Conservation (phyloP, 805 yeast genomes). For the Wickerhamiella azymoides region DNA sequence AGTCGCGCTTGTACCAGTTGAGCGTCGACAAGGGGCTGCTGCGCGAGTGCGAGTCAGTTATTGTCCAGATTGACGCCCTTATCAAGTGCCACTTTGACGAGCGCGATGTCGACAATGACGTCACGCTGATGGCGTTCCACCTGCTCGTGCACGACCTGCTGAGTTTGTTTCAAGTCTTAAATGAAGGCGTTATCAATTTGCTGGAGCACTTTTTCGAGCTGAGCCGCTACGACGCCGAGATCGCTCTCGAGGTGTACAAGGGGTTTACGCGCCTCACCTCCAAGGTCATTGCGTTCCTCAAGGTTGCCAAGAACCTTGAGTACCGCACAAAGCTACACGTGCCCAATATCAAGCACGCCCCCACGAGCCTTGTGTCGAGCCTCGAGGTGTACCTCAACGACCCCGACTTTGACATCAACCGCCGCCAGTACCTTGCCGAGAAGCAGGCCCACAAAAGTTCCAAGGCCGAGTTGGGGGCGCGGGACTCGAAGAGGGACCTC, state of each 20-base stretch:
- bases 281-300: constrained; percentile 72
- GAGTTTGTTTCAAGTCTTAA: constrained; percentile 73
- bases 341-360: constrained; percentile 94
- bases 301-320: constrained; percentile 81
- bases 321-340: constrained; percentile 78
- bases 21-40: constrained; percentile 66
- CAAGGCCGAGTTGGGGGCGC: constrained; percentile 5
- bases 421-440: constrained; percentile 64
- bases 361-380: constrained; percentile 77
- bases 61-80: constrained; percentile 63
- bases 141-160: constrained; percentile 81
- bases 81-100: constrained; percentile 64
- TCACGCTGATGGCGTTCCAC: constrained; percentile 70
- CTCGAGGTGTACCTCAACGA: constrained; percentile 82
- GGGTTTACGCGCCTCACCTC: constrained; percentile 74
- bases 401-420: constrained; percentile 66
- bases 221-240: constrained; percentile 70
- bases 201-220: constrained; percentile 92
- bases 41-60: constrained; percentile 74
- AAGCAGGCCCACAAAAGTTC: constrained; percentile 30
- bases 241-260: constrained; percentile 73
- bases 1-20: constrained; percentile 50
- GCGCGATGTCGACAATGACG: constrained; percentile 70
- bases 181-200: constrained; percentile 90
- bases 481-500: too few species aligned